A percentile compares a stretch with the other conserved stretches of the same genome.
Evolutionary conservation across 805 yeast species (phyloP).

Genomic region (Wickerhamomyces strasburgensis): DNA sequence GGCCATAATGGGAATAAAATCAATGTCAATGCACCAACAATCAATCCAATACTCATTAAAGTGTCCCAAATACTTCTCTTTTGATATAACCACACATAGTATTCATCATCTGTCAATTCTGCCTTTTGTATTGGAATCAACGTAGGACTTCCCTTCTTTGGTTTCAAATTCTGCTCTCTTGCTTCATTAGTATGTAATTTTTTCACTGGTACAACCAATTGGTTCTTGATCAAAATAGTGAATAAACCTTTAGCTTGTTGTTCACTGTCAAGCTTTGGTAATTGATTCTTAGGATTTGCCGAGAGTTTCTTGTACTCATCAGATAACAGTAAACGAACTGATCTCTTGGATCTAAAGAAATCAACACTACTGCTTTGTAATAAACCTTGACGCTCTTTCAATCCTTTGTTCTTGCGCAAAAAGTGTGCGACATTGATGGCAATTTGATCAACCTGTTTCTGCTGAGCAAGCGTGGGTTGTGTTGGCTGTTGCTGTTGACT

Average conservation of each 20-base stretch:
- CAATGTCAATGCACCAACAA: slow-evolving; percentile 62
- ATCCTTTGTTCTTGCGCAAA: slow-evolving; percentile 55
- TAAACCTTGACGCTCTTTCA: slow-evolving; percentile 82
- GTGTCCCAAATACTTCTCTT: slow-evolving; percentile 51
- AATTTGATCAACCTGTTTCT: slow-evolving; percentile 37
- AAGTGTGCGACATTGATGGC: slow-evolving; percentile 68
- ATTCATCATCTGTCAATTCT: slow-evolving; percentile 55
- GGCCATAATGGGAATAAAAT: slow-evolving; percentile 96
- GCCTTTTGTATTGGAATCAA: slow-evolving; percentile 54
- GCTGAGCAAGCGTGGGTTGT: slow-evolving; percentile 7
- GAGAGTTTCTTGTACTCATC: slow-evolving; percentile 60
- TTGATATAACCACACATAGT: slow-evolving; percentile 79
- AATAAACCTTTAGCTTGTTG: slow-evolving; percentile 59
- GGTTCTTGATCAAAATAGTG: slow-evolving; percentile 63
- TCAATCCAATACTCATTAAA: slow-evolving; percentile 33
- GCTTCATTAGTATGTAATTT: slow-evolving; percentile 70
- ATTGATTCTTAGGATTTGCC: slow-evolving; percentile 38
- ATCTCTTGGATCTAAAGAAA: slow-evolving; percentile 84
- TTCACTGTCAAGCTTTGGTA: slow-evolving; percentile 46
- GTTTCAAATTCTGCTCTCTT: slow-evolving; percentile 54
- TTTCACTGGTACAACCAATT: slow-evolving; percentile 68
- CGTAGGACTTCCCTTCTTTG: slow-evolving; percentile 61
- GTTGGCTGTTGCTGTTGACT: background rate
- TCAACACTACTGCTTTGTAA: slow-evolving; percentile 66
- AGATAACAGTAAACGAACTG: slow-evolving; percentile 68